Base-by-base conservation (phyloP, 371 early-diverging fungal species). In the Mucor racemosus region DNA sequence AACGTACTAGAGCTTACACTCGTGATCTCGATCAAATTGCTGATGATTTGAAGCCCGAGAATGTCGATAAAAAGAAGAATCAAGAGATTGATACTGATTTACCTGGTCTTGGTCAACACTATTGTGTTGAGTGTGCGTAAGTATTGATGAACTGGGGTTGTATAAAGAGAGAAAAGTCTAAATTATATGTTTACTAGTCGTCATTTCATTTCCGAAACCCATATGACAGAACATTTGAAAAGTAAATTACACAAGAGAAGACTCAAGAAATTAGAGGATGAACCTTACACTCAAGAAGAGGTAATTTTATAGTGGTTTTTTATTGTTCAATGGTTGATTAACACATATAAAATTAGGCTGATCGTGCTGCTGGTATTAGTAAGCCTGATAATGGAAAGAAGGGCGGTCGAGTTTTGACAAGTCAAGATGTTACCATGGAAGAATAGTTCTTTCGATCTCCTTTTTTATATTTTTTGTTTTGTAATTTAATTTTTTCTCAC, bases 1-100 rank as follows among this genome's bases (percentile, higher is more conserved):
- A 80, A 72, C 80, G 88, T 50, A 87, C 89, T 33, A 80, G 85
- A 71, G 86, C 86, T 46, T 91, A 91, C 65, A 84, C 86, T 71
- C 84, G 91, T 72, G 93, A 93, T 82, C 85, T 96, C n/a, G 97
- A 97, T 81, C 94, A 96, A 84, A 91, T 97, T 72, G 91, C 92
- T 65, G 92, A 90, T 17, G 96, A 97, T 81, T 77, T 97, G 67
- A 78, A 84, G 68, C 90, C 91, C 10, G 91, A 86, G 62, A 89
- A 88, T 65, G 80, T 77, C 15, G 76, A 78, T 40, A 91, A 89
- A 69, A 74, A 90, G 58, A 78, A 86, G 67, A 81, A 80, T 57
- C 81, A 83, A 59, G 85, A 84, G n/a, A 66, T 84, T 31, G 94
- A 96, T 74, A 86, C 91, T n/a, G 97, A 96, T 61, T 76, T 94